Evolutionary conservation across 75 land plant species (phyloP).

Genomic region (Cunninghamia lanceolata): DNA sequence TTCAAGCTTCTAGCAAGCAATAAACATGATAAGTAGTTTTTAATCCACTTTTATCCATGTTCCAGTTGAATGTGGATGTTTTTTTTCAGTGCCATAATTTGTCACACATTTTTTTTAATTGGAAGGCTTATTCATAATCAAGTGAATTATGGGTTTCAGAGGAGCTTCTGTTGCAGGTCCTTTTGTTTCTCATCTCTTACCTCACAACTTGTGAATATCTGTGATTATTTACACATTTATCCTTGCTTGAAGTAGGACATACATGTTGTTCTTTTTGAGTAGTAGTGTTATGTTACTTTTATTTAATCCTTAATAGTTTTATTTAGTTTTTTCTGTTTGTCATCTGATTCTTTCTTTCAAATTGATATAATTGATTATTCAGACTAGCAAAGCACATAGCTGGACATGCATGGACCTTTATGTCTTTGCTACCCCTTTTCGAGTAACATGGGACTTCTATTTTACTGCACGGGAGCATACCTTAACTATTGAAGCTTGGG

Average conservation of each 20-base stretch:
- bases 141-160: not conserved
- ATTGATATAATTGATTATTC: constrained; percentile 9
- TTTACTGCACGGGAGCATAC: constrained; percentile 59
- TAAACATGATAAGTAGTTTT: not conserved
- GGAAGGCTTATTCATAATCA: not conserved
- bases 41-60: not conserved
- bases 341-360: not conserved
- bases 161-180: not conserved
- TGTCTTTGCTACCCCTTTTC: constrained; percentile 74
- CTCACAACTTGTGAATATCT: not conserved
- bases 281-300: not conserved
- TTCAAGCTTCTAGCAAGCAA: not conserved
- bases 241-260: not conserved
- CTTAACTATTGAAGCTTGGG: constrained; percentile 47
- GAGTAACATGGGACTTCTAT: constrained; percentile 78
- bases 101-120: not conserved
- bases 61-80: not conserved
- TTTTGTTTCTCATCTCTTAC: not conserved
- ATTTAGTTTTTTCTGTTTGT: not conserved
- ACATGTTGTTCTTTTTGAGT: not conserved
- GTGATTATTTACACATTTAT: not conserved
- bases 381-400: constrained; percentile 59
- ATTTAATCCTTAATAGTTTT: not conserved
- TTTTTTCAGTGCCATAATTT: not conserved
- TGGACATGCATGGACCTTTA: constrained; percentile 87